These are phyloP conservation scores for Hypoxylon sp. DNA, from an alignment of 2,329 filamentous ascomycete species.

Conservation along the genomic window DNA sequence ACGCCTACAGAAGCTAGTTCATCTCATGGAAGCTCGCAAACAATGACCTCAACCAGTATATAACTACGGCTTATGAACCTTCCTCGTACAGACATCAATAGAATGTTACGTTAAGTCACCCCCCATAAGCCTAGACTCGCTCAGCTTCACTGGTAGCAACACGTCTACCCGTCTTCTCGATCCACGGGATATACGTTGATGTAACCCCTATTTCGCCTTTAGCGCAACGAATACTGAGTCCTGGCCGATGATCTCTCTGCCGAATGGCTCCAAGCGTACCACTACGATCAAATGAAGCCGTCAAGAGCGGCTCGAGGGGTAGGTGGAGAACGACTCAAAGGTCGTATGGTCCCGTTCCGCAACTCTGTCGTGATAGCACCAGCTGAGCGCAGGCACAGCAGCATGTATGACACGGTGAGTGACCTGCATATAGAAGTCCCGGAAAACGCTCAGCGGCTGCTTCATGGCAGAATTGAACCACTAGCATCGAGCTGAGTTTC, in stretches of 20 bases:
- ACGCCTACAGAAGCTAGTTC: background rate
- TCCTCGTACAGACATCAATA: background rate
- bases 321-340: background rate
- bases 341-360: background rate
- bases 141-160: background rate
- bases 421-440: background rate
- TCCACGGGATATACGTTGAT: background rate
- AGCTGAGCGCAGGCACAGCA: background rate
- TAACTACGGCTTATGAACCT: background rate
- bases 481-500: background rate
- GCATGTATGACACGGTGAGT: conserved; percentile 2
- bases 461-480: background rate
- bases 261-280: background rate
- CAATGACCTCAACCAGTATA: background rate
- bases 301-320: background rate
- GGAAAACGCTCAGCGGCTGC: background rate
- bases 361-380: background rate
- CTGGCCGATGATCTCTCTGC: background rate
- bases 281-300: background rate
- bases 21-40: background rate
- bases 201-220: background rate
- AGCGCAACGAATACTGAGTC: background rate
- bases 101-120: background rate
- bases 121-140: background rate
- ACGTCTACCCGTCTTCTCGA: background rate